A percentile compares a stretch with the other conserved stretches of the same genome.
Evolutionary conservation across 2,329 filamentous ascomycete genomes (phyloP).

Genomic region (Chrysosporium queenslandicum): DNA sequence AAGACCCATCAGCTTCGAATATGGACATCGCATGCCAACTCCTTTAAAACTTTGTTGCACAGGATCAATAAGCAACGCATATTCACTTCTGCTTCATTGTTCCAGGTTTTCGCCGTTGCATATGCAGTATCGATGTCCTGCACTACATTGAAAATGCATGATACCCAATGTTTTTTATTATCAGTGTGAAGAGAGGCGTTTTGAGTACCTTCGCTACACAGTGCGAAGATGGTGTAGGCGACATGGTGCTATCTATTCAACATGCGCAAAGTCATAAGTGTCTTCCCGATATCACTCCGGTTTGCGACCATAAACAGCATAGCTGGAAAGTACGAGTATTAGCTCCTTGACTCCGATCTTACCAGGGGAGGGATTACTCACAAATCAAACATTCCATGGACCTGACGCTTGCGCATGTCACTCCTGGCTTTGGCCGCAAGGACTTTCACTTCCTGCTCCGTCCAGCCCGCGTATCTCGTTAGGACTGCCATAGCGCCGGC

Average conservation of each 20-base stretch:
- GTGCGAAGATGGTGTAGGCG: too few species aligned
- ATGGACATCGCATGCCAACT: too few species aligned
- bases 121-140: not conserved
- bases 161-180: too few species aligned
- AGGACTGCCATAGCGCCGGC: constrained; percentile 17
- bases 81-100: not conserved
- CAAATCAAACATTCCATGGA: constrained; percentile 3
- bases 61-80: too few species aligned
- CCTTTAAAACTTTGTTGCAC: too few species aligned
- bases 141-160: not conserved
- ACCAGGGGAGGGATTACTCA: not conserved
- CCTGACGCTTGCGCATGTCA: not conserved
- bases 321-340: not conserved
- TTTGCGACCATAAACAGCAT: constrained; percentile 12
- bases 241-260: too few species aligned
- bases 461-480: constrained; percentile 19
- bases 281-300: not conserved
- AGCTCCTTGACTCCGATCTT: too few species aligned
- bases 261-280: not conserved
- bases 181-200: too few species aligned
- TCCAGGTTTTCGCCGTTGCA: not conserved
- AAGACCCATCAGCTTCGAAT: too few species aligned
- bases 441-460: constrained; percentile 3
- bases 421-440: not conserved
- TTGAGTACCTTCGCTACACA: too few species aligned